Percentiles rank a stretch among this genome's conserved stretches.
phyloP scores from a whole-genome alignment of 1,284 basidiomycete genomes.

The Mycosarcoma mackinlayi region DNA sequence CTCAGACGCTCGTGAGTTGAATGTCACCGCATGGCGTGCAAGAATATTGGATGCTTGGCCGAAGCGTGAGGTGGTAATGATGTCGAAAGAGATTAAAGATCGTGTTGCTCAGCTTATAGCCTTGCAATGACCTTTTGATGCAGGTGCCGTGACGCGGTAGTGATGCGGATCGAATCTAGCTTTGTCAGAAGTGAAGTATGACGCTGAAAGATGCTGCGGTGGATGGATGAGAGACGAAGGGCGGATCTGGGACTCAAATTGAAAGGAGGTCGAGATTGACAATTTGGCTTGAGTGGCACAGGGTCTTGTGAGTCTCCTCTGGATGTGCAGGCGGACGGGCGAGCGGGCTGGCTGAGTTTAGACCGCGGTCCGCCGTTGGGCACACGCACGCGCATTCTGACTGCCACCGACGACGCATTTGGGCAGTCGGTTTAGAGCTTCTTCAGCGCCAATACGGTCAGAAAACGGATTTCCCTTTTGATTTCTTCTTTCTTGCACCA shows the following conservation, averaged over 20 bases:
- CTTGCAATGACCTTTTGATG: constrained; percentile 22
- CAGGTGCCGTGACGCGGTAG: neutral
- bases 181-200: no score
- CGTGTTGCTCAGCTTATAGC: constrained; percentile 33
- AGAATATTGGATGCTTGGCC: constrained; percentile 25
- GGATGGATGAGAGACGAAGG: no score
- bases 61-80: constrained; percentile 33
- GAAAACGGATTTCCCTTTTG: no score
- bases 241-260: no score
- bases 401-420: no score
- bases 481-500: no score
- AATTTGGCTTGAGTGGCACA: neutral
- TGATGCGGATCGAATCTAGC: no score
- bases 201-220: no score
- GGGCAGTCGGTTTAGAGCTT: no score
- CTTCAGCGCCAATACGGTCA: no score
- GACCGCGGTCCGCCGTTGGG: neutral
- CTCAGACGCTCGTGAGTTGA: constrained; percentile 19
- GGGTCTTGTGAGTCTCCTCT: constrained; percentile 3
- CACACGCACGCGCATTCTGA: neutral
- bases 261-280: no score
- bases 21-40: constrained; percentile 38
- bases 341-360: neutral
- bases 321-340: neutral
- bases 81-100: constrained; percentile 15